Base-by-base conservation (phyloP, 2,329 filamentous ascomycete genomes). In the Colletotrichum orchidophilum region DNA sequence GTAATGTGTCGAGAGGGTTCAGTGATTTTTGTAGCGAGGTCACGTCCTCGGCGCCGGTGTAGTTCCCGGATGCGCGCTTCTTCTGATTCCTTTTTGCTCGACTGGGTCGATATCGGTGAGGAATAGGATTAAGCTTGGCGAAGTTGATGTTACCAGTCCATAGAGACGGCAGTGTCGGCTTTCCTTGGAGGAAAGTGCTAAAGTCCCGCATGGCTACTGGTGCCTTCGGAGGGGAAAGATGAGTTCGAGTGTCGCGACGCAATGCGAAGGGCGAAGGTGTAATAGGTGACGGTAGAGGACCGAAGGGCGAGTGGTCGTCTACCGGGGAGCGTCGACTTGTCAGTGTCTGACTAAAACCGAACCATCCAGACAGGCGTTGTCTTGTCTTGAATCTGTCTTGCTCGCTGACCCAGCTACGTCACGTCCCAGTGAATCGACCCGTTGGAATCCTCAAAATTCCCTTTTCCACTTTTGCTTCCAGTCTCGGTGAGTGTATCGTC, bases 21-120 rank as follows among this genome's bases (percentile, higher is more conserved):
- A 95, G 93, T 1, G 95, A 97, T 18, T 91, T 95, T 81, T 97
- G 89, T 66, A 98, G 86, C 33, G 87, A 87, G 61, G 94, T 89
- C 77, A 98, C 90, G 73, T 92, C 92, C 61, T 93, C 81, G 54
- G 78, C 76, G 53, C 79, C 79, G 21, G 77, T 54, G 46, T 35
- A 33, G 76, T 65, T 76, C n/a, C 42, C 59, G 74, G 50, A 75
- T 74, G 76, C 74, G 72, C 81, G 81, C 13, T 81, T 81, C 76
- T 83, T 83, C 68, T 82, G 82, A 58, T 81, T 79, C 59, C 78
- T 78, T 57, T 83, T 81, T 59, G 77, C 79, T 49, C 83, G 81
- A 65, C 80, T 78, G 70, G 78, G 77, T 71, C 80, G 79, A 74
- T 83, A 83, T 73, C 82, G 82, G 35, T 78, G 79, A 31, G 83